Conservation (phyloP, 2,329 filamentous ascomycete species). For the Botrytis aclada region DNA sequence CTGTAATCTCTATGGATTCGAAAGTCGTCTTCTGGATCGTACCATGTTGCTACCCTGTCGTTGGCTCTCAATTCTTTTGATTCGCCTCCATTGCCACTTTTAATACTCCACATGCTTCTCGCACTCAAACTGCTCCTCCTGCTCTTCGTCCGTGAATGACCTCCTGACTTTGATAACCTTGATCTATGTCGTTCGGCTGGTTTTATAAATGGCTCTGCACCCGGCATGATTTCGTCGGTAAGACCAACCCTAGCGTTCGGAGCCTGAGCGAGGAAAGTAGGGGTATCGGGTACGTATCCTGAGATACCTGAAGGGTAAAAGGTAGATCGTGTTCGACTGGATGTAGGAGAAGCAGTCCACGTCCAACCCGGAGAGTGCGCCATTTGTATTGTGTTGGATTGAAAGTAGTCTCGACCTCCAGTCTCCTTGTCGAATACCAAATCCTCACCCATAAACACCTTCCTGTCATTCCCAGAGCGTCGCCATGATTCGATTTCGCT, state of each 20-base stretch:
- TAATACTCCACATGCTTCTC: conserved; percentile 33
- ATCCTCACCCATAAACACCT: not conserved
- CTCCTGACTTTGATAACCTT: conserved; percentile 48
- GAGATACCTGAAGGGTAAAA: conserved; percentile 36
- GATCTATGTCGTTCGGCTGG: conserved; percentile 52
- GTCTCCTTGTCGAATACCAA: conserved; percentile 17
- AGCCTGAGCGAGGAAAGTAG: conserved; percentile 55
- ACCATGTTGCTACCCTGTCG: conserved; percentile 30
- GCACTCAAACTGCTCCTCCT: conserved; percentile 35
- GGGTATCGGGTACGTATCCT: conserved; percentile 25
- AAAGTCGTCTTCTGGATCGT: conserved; percentile 30
- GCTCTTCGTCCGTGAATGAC: conserved; percentile 35
- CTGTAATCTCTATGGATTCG: conserved; percentile 21
- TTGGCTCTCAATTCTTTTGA: conserved; percentile 23
- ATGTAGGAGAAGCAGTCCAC: conserved; percentile 31
- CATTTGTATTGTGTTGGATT: conserved; percentile 14
- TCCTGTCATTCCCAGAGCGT: conserved; percentile 24
- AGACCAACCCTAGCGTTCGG: conserved; percentile 61
- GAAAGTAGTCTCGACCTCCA: not conserved
- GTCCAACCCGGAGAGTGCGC: conserved; percentile 30
- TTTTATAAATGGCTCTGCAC: conserved; percentile 57
- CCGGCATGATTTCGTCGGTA: conserved; percentile 59
- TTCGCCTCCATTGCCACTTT: conserved; percentile 22
- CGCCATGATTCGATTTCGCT: conserved; percentile 64
- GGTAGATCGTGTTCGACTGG: conserved; percentile 23